Evolutionary conservation across 176 grass and related monocot genomes (phyloP), one percentile per base, ranked within the genome.

Genomic region (Cenchrus fungigraminus): DNA sequence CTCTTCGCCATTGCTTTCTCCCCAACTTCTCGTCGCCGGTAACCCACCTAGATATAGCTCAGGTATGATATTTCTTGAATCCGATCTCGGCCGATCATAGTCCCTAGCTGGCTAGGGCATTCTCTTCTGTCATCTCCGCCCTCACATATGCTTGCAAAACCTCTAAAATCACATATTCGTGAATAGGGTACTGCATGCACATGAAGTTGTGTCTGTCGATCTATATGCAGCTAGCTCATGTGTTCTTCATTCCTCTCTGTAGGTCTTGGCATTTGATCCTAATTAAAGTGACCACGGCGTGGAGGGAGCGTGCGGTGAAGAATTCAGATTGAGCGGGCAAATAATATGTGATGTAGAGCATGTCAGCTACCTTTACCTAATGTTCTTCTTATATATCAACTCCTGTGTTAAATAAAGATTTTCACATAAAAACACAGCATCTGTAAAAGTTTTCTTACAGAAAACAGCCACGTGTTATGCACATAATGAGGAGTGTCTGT

Each of bases 1-100:
- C 81, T 91, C 15, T 20, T 91, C 10, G 68, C 57, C 57, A 63
- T 91, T 42, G 77, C 81, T 8, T 76, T 88, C 55, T 79, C 47
- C 64, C 85, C 79, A 52, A 34, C 81, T 22, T 8, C 55, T 52
- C 71, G 4, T 68, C 45, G 37, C 37, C 37, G 60, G 44, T 80
- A 61, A 82, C 25, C 28, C 16, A 46, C 47, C 42, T 49, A 51
- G 15, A 54, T 75, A 51, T 40, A 64, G 9, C 44, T 50, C 58
- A 60, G 22, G 20, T 9, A 60, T 6, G 46, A 29, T 32, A 17
- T 53, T 82, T 83, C 86, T 82, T 12, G 32, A 60, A 10, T 58
- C 44, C 40, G 5, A 56, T 17, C 0, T 32, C 1, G 5, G 20
- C 54, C 0, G 19, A 59, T 75, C 73, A 9, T 44, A 67, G 49